phyloP scores from a whole-genome alignment of 176 grass and related monocot species.

The Sorghum bicolor region Sorghum_bicolor_NCBIv3 NC_012871.2:75294001-75294500 shows the following conservation, averaged over 20 bases:
- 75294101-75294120: constrained; percentile 37
- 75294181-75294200: constrained; percentile 78
- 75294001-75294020: constrained; percentile 79
- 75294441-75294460: constrained; percentile 98
- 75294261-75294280: constrained; percentile 96
- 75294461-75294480: constrained; percentile 99
- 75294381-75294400: constrained; percentile 1
- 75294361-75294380: background rate
- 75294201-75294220: constrained; percentile 95
- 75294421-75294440: constrained; percentile 76
- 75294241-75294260: constrained; percentile 82
- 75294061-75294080: constrained; percentile 96
- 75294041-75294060: constrained; percentile 91
- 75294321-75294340: constrained; percentile 19
- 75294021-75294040: constrained; percentile 93
- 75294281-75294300: constrained; percentile 92
- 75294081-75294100: constrained; percentile 73
- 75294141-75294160: constrained; percentile 17
- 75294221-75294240: constrained; percentile 82
- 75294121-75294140: constrained; percentile 36
- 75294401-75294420: constrained; percentile 24
- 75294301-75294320: constrained; percentile 76
- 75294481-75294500: constrained; percentile 97
- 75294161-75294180: constrained; percentile 39
- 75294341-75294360: background rate